A percentile compares a stretch with the other conserved stretches of the same genome.
Conservation (phyloP, 1,139 yeast species). For the Yamadazyma mexicana region DNA sequence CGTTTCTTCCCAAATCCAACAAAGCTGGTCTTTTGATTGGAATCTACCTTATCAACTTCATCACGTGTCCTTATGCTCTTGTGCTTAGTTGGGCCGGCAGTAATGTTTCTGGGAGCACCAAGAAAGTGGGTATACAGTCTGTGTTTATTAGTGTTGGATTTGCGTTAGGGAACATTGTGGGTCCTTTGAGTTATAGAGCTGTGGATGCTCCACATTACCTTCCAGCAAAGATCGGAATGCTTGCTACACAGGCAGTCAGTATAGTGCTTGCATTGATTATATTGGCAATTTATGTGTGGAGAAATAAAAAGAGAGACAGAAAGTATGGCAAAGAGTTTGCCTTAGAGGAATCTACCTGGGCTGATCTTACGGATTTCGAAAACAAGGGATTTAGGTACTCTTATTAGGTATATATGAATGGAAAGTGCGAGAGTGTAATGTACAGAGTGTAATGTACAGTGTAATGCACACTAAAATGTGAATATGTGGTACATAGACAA, state of each 20-base stretch:
- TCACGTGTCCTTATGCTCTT: slow-evolving; percentile 20
- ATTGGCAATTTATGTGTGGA: slow-evolving; percentile 19
- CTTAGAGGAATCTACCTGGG: slow-evolving; percentile 30
- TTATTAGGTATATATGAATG: not conserved
- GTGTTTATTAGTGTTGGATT: slow-evolving; percentile 22
- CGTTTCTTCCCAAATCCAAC: slow-evolving; percentile 28
- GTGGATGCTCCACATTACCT: slow-evolving; percentile 26
- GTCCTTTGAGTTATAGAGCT: slow-evolving; percentile 27
- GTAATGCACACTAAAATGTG: not conserved
- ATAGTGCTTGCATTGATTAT: slow-evolving; percentile 7
- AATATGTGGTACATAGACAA: too few species aligned
- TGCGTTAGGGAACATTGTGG: slow-evolving; percentile 23
- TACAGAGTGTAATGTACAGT: not conserved
- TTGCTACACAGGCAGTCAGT: slow-evolving; percentile 20
- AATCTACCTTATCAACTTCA: slow-evolving; percentile 19
- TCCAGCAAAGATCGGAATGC: slow-evolving; percentile 25
- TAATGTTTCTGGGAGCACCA: slow-evolving; percentile 27
- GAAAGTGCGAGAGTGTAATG: not conserved
- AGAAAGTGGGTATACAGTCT: slow-evolving; percentile 24
- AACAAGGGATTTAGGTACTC: slow-evolving; percentile 28
- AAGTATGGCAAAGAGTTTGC: slow-evolving; percentile 22
- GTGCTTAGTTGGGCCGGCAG: slow-evolving; percentile 24
- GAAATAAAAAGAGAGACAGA: slow-evolving; percentile 22
- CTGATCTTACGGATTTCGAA: slow-evolving; percentile 32
- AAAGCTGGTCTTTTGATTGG: slow-evolving; percentile 30